Conservation (phyloP, 2,329 filamentous ascomycete species). For the Keithomyces neogunnii region DNA sequence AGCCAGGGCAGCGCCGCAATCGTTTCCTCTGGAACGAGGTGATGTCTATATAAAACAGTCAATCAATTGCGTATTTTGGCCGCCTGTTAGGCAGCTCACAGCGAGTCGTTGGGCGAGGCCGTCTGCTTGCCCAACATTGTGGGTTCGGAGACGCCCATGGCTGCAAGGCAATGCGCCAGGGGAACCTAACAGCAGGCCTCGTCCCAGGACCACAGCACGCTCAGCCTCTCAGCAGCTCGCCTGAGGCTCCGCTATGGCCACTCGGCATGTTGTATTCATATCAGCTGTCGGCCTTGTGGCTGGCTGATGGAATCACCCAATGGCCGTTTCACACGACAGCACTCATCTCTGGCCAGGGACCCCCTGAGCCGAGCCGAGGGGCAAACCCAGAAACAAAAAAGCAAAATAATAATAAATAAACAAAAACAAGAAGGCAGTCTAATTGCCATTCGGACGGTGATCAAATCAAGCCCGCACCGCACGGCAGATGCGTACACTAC, state of each 20-base stretch:
- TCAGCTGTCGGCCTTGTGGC: background rate
- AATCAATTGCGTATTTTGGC: background rate
- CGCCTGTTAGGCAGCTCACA: background rate
- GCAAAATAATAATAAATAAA: too few relatives aligned
- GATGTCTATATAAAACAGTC: background rate
- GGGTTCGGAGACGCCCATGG: background rate
- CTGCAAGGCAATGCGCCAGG: background rate
- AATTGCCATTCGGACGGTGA: too few relatives aligned
- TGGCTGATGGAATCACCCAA: background rate
- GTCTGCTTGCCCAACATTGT: background rate
- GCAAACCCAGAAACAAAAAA: too few relatives aligned
- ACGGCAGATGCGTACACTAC: too few relatives aligned
- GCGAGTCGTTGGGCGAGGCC: background rate
- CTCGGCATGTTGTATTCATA: background rate
- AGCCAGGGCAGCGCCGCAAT: too few relatives aligned
- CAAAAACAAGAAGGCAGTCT: too few relatives aligned
- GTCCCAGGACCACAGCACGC: background rate
- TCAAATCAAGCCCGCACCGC: too few relatives aligned
- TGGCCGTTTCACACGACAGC: constrained; percentile 1
- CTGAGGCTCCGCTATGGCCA: background rate
- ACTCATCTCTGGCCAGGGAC: background rate
- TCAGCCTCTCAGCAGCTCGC: background rate
- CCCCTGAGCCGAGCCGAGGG: background rate
- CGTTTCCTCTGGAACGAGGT: too few relatives aligned
- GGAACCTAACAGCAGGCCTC: background rate